Percentiles rank a stretch among this genome's conserved stretches.
These are phyloP conservation scores for Achaetomium macrosporum DNA, from an alignment of 2,329 filamentous ascomycete species.

Conservation along the genomic window DNA sequence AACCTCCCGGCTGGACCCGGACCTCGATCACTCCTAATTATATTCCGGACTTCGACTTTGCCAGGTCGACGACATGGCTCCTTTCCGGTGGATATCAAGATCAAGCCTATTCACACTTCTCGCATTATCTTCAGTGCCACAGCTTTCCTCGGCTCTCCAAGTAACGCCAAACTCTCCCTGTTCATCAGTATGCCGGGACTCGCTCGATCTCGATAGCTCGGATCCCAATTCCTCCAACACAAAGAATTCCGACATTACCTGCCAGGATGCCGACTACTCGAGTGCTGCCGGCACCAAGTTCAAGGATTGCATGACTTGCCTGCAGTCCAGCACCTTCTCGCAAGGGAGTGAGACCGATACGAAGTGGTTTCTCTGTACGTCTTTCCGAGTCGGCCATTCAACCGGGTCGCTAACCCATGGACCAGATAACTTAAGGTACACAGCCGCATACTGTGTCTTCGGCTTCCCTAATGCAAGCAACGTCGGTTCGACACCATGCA, in stretches of 20 bases:
- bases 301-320: conserved; percentile 45
- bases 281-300: conserved; percentile 40
- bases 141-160: conserved; percentile 38
- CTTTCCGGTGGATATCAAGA: not conserved
- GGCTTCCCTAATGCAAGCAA: conserved; percentile 44
- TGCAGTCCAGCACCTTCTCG: conserved; percentile 46
- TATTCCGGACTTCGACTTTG: not conserved
- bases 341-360: conserved; percentile 47
- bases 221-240: conserved; percentile 44
- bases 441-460: conserved; percentile 48
- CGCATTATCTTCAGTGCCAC: conserved; percentile 22
- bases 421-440: conserved; percentile 49
- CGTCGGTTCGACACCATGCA: conserved; percentile 43
- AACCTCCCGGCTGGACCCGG: conserved; percentile 15
- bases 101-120: conserved; percentile 10
- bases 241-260: conserved; percentile 40
- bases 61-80: conserved; percentile 11
- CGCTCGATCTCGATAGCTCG: conserved; percentile 35
- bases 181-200: conserved; percentile 44
- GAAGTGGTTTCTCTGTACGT: conserved; percentile 52
- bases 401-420: conserved; percentile 9
- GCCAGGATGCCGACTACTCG: conserved; percentile 40
- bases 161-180: conserved; percentile 52
- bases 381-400: not conserved
- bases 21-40: not conserved